Evolutionary conservation across 495 filamentous ascomycete species (phyloP), one percentile per base, ranked within the genome.

Genomic region (Bryoglossum gracile): DNA sequence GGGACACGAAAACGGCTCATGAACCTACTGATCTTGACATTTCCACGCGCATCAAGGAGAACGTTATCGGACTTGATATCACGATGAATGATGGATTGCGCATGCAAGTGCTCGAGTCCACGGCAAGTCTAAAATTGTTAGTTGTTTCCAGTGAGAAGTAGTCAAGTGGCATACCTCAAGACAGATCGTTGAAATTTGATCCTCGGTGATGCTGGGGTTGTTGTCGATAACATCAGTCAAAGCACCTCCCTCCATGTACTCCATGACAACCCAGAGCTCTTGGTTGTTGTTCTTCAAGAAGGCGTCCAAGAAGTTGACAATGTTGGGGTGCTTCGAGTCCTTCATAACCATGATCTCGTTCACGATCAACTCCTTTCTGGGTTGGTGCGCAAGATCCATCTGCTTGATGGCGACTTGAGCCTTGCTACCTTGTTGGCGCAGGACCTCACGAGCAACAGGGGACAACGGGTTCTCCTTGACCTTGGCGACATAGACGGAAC

Each of bases 271-370:
- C 92, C 92, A 98, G 22, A 98, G 76, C 63, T 98, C 94, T 51
- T 83, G 78, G 64, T 84, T 88, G 59, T 87, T 86, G 58, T 94
- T 92, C 56, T 90, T 85, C 58, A 98, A 70, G 75, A 96, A 98
- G 0, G 92, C 90, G 61, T 98, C 92, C 22, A 98, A 72, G 71
- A 94, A 98, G 68, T 98, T 98, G 70, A 98, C 92, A 68, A 98
- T 97, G 65, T 98, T 98, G 18, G 86, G 79, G 65, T 97, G 90
- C 62, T 89, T 86, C 71, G 86, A 94, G 67, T 97, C 94, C 70
- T 96, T 95, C 92, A 98, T 98, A 43, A 98, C 92, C 67, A 97
- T 87, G 58, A 98, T 98, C 58, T 98, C 92, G 62, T 98, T 98
- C 32, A 98, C 92, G 61, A 98, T 98, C 58, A 98, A 70, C 72